phyloP scores from a whole-genome alignment of 345 rosid species.

The Brassica cretica region DNA sequence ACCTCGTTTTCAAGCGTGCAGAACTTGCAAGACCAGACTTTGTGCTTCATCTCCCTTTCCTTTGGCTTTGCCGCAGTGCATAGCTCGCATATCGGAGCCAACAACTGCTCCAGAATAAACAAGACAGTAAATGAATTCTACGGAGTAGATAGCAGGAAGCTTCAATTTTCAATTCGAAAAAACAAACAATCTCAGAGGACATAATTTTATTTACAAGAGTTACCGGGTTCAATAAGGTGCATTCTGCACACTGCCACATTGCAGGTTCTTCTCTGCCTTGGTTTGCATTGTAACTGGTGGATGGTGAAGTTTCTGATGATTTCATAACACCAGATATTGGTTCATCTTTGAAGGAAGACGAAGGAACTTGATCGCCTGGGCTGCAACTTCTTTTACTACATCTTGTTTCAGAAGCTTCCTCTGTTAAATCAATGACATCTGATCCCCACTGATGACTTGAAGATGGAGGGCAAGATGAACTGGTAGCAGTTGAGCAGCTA shows the following conservation, averaged over 20 bases:
- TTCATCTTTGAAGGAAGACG: too few relatives aligned
- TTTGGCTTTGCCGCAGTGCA: constrained; percentile 58
- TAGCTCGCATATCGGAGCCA: constrained; percentile 67
- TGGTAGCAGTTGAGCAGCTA: constrained; percentile 33
- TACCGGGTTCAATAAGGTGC: constrained; percentile 83
- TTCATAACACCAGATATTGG: too few relatives aligned
- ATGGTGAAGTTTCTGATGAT: too few relatives aligned
- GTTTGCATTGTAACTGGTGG: too few relatives aligned
- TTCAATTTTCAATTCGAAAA: neutral
- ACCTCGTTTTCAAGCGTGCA: constrained; percentile 69
- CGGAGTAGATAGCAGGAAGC: neutral
- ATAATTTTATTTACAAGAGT: neutral
- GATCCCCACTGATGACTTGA: constrained; percentile 34
- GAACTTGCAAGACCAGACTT: constrained; percentile 72
- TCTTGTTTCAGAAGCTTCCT: constrained; percentile 26
- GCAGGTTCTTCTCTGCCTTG: neutral
- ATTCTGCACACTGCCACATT: constrained; percentile 72
- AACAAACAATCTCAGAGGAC: neutral
- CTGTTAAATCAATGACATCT: constrained; percentile 45
- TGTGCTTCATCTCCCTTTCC: constrained; percentile 46
- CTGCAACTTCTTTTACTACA: constrained; percentile 50
- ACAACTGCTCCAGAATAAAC: constrained; percentile 46
- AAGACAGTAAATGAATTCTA: neutral
- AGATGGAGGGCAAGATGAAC: constrained; percentile 9
- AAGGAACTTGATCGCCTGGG: constrained; percentile 21